phyloP scores from a whole-genome alignment of 345 rosid genomes.

The Pugionium cornutum region DNA sequence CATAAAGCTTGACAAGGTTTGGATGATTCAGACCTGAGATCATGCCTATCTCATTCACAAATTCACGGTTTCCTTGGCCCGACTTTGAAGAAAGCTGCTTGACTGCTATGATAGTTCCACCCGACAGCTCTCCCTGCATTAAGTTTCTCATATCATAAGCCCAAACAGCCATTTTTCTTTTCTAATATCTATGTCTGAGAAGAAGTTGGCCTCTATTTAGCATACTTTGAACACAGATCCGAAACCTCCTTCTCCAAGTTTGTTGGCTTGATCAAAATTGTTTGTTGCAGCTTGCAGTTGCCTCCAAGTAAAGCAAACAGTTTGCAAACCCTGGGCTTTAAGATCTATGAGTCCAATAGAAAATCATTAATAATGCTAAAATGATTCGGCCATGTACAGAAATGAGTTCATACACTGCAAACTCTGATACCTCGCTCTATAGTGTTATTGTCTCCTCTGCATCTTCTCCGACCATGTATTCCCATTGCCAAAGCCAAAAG shows the following conservation, averaged over 20 bases:
- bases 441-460: conserved; percentile 8
- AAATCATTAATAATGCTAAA: neutral
- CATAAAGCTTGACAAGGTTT: conserved; percentile 47
- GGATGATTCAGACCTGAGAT: conserved; percentile 46
- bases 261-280: conserved; percentile 32
- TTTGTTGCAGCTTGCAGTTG: conserved; percentile 35
- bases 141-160: conserved; percentile 5
- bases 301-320: conserved; percentile 22
- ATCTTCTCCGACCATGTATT: conserved; percentile 38
- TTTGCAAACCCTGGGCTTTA: conserved; percentile 1
- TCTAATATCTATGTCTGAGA: neutral
- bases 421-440: neutral
- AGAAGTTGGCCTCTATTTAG: neutral
- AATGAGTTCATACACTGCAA: neutral
- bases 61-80: conserved; percentile 48
- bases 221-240: conserved; percentile 36
- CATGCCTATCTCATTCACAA: conserved; percentile 49
- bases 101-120: conserved; percentile 44
- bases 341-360: neutral
- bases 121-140: conserved; percentile 33
- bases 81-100: conserved; percentile 48
- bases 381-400: too few relatives aligned
- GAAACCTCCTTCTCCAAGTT: conserved; percentile 44
- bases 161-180: neutral
- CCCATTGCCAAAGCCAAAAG: conserved; percentile 35